Conservation (phyloP, 306 rosid genomes). For the Vigna mungo region DNA sequence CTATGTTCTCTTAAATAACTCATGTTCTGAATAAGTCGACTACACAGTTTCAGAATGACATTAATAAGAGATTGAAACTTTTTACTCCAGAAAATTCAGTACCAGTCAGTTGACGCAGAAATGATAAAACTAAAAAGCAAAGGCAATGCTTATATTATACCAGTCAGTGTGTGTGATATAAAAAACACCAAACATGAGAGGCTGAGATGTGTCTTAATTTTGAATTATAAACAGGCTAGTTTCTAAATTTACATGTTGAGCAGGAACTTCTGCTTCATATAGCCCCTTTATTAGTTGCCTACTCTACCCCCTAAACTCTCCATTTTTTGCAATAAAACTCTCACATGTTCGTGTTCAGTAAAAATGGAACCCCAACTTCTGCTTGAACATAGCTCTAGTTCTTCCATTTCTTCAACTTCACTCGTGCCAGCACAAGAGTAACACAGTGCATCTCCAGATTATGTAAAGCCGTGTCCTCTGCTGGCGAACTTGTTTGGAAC, state of each 20-base stretch:
- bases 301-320: constrained; percentile 29
- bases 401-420: constrained; percentile 34
- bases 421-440: constrained; percentile 86
- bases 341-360: not conserved
- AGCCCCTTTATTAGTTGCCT: constrained; percentile 14
- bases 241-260: constrained; percentile 43
- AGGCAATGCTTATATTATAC: not conserved
- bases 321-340: not conserved
- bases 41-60: not conserved
- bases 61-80: not conserved
- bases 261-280: constrained; percentile 35
- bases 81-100: not conserved
- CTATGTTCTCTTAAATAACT: too few relatives aligned
- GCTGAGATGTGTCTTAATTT: constrained; percentile 25
- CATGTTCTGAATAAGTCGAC: not conserved
- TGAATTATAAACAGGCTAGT: constrained; percentile 37
- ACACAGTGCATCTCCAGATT: constrained; percentile 92
- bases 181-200: constrained; percentile 17
- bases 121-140: not conserved
- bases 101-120: not conserved
- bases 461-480: constrained; percentile 88
- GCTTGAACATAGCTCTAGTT: not conserved
- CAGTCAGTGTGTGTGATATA: not conserved
- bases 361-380: constrained; percentile 22
- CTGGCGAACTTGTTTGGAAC: constrained; percentile 82